These are phyloP conservation scores for Sporisorium exsertum DNA, from an alignment of 1,284 basidiomycete species.

Conservation along the genomic window DNA sequence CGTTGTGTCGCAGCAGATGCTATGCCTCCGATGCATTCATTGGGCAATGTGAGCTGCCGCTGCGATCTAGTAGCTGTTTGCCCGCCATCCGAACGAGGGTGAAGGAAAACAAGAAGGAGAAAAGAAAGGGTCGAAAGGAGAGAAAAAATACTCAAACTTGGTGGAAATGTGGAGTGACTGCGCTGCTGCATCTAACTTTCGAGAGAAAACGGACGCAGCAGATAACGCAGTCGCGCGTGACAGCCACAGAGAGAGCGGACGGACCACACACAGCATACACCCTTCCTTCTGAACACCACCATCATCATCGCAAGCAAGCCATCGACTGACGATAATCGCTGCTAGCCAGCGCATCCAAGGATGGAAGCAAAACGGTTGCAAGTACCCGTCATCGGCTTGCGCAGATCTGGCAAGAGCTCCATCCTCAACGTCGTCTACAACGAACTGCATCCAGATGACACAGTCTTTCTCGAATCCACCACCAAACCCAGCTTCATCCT, in stretches of 20 bases:
- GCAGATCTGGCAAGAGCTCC: conserved; percentile 85
- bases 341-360: not conserved
- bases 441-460: conserved; percentile 83
- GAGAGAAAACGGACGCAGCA: conserved; percentile 5
- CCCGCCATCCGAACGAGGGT: not conserved
- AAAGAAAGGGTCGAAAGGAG: no score
- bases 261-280: conserved; percentile 8
- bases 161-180: conserved; percentile 14
- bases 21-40: not conserved
- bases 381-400: conserved; percentile 47
- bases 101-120: conserved; percentile 6
- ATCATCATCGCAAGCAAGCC: not conserved
- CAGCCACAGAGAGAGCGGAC: conserved; percentile 3
- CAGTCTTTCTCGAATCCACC: conserved; percentile 83
- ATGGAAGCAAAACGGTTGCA: conserved; percentile 44
- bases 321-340: not conserved
- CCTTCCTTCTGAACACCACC: not conserved
- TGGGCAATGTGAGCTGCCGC: not conserved
- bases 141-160: not conserved
- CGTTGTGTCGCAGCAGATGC: not conserved
- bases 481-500: conserved; percentile 37
- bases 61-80: not conserved
- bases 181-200: conserved; percentile 1
- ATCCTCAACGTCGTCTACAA: conserved; percentile 92
- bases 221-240: conserved; percentile 1